These are phyloP conservation scores for Akanthomyces muscarius DNA, from an alignment of 2,329 filamentous ascomycete species.

Conservation along the genomic window DNA sequence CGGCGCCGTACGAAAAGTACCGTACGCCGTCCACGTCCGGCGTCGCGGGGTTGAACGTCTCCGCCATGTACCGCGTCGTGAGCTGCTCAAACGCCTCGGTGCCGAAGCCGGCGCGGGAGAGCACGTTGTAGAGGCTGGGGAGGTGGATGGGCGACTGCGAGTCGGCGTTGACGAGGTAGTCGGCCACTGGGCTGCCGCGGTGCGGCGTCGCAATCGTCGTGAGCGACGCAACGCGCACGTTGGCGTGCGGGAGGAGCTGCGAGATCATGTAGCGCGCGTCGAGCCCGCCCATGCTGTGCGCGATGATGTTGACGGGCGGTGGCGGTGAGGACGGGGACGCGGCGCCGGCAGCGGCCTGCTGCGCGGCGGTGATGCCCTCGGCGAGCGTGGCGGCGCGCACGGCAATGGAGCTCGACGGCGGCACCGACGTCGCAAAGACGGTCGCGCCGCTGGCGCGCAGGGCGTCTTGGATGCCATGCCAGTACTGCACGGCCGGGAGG, in stretches of 20 bases:
- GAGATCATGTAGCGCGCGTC: conserved; percentile 65
- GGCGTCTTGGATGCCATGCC: conserved; percentile 60
- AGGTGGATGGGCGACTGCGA: conserved; percentile 43
- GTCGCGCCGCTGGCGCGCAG: conserved; percentile 49
- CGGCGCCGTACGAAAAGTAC: conserved; percentile 62
- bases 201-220: conserved; percentile 55
- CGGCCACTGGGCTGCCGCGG: conserved; percentile 52
- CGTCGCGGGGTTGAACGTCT: conserved; percentile 56
- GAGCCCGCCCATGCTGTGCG: conserved; percentile 65
- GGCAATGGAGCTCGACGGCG: conserved; percentile 58
- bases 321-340: conserved; percentile 13
- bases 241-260: conserved; percentile 42
- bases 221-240: conserved; percentile 45
- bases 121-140: conserved; percentile 52
- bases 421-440: conserved; percentile 59
- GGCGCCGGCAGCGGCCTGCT: not conserved
- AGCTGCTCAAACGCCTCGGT: conserved; percentile 60
- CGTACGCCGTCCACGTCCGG: conserved; percentile 49
- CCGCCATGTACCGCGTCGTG: conserved; percentile 53
- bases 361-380: conserved; percentile 45
- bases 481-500: conserved; percentile 58
- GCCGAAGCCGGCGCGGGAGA: conserved; percentile 50
- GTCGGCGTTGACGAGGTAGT: conserved; percentile 43
- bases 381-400: conserved; percentile 56
- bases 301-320: conserved; percentile 70